Base-by-base conservation (phyloP, 768 basidiomycete genomes). In the Auricularia auricula-judae region DNA sequence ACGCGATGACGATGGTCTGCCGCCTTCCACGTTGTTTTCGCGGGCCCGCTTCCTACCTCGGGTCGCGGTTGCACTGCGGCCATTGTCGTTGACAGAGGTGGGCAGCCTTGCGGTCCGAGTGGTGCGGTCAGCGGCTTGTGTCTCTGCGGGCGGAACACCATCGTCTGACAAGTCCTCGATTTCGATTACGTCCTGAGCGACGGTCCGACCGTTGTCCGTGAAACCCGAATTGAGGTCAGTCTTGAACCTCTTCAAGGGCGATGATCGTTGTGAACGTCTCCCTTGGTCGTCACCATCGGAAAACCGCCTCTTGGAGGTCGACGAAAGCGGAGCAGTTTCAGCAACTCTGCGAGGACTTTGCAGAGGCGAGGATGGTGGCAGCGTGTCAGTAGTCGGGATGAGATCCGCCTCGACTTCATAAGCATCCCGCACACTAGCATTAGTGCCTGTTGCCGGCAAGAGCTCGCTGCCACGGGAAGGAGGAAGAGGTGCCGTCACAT, bases 391-490 rank as follows among this genome's bases (percentile, higher is more conserved):
- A 11, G 21, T 54, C 36, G 58, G 35, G 12, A 39, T 42, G 1
- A 51, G 14, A 5, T 65, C 63, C 23, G 29, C 39, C 16, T 63
- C 64, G 34, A 65, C 63, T 33, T 65, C 65, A 56, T 65, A 47
- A n/a, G 63, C 63, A n/a, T 66, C 66, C 16, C 66, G 65, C 14
- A 58, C 42, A 56, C 64, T 66, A 39, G 56, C 36, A 8, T 35
- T 43, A 12, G 63, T 64, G 4, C 18, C 60, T 1, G 29, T 39
- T 18, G 14, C 18, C 47, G 7, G 47, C 47, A 51, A 4, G 18
- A 51, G 47, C 16, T 51, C 47, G 47, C 47, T 51, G 10, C 47
- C 47, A 14, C 21, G 5, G 21, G 47, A 51, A 18, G 5, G 11
- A 8, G 47, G 47, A 10, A 51, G 47, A 18, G 16, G 8, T 8